Percentiles rank a stretch among this genome's conserved stretches.
Evolutionary conservation across 2,329 filamentous ascomycete genomes (phyloP).

Genomic region (Emergomyces africanus): DNA sequence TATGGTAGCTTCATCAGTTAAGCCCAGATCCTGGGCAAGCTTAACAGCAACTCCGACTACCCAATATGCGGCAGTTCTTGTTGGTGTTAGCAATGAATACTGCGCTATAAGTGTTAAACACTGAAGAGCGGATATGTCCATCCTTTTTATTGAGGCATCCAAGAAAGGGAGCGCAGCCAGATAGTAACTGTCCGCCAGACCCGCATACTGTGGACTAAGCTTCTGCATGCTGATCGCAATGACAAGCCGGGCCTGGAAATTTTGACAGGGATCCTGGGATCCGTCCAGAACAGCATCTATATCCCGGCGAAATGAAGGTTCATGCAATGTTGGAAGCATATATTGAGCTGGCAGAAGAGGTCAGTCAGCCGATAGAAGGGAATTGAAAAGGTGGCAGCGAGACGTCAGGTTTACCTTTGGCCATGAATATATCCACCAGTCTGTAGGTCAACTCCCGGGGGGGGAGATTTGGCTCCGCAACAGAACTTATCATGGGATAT

Average conservation of each 20-base stretch:
- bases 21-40: constrained; percentile 75
- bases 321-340: constrained; percentile 77
- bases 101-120: constrained; percentile 78
- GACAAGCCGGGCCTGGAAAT: constrained; percentile 82
- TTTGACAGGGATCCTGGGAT: constrained; percentile 64
- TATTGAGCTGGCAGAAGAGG: constrained; percentile 60
- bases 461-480: constrained; percentile 64
- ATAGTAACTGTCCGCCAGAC: constrained; percentile 89
- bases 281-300: constrained; percentile 70
- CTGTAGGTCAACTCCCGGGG: constrained; percentile 60
- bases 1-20: constrained; percentile 83
- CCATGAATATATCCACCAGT: constrained; percentile 72
- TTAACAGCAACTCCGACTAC: constrained; percentile 78
- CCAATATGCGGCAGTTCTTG: constrained; percentile 84
- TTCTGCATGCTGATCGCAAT: constrained; percentile 93
- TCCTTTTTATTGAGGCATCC: constrained; percentile 70
- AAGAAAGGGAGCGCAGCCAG: constrained; percentile 75
- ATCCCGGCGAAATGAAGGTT: constrained; percentile 62
- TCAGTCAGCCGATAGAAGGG: constrained; percentile 7
- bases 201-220: constrained; percentile 78
- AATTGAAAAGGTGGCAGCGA: not conserved
- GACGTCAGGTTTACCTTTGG: constrained; percentile 50
- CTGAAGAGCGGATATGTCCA: constrained; percentile 81
- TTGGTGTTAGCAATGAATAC: constrained; percentile 86
- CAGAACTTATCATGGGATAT: constrained; percentile 79